Percentiles rank a stretch among this genome's conserved stretches.
These are phyloP conservation scores for Beta vulgaris DNA, from an alignment of 148 eudicot genomes.

Conservation along the genomic window DNA sequence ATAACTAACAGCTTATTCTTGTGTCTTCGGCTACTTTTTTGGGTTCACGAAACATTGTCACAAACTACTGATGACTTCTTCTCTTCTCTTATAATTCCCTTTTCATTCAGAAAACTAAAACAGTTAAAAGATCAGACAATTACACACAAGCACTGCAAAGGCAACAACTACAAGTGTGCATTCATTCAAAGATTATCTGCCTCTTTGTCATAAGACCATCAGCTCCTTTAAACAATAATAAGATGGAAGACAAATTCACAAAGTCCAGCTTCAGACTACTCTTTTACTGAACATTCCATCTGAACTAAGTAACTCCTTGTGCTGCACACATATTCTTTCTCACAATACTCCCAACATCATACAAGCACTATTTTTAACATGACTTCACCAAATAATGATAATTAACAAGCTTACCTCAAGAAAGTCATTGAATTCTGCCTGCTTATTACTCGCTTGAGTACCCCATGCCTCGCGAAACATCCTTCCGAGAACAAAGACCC, in stretches of 20 bases:
- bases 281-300: not conserved
- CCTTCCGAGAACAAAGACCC: conserved; percentile 95
- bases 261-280: not conserved
- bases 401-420: conserved; percentile 55
- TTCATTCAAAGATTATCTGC: not conserved
- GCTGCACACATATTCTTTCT: not conserved
- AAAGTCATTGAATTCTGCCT: conserved; percentile 87
- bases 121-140: not conserved
- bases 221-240: not conserved
- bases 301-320: not conserved
- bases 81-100: no score
- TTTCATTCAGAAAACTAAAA: not conserved
- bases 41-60: no score
- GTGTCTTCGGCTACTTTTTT: no score
- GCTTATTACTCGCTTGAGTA: conserved; percentile 63
- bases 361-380: not conserved
- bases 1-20: no score
- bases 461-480: conserved; percentile 94
- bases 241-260: not conserved
- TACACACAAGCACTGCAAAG: not conserved
- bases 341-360: not conserved
- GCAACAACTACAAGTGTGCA: not conserved
- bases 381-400: not conserved
- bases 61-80: no score
- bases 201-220: not conserved